Evolutionary conservation across 352 stramenopile genomes (phyloP).

Genomic region (Phytopythium oedochilum): DNA sequence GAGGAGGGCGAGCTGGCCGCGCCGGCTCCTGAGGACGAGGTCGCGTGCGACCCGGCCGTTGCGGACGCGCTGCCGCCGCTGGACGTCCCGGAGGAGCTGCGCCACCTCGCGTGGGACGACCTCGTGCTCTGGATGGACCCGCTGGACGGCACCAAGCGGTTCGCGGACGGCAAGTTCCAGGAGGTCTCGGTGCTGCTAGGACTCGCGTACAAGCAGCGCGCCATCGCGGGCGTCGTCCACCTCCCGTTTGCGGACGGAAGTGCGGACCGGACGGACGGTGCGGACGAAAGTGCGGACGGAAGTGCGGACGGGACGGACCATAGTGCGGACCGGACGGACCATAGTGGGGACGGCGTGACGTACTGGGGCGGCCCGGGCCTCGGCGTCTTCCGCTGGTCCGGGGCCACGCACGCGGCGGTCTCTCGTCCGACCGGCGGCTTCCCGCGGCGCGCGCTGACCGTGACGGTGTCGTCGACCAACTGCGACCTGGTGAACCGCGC

Average conservation of each 20-base stretch:
- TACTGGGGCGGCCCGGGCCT: constrained; percentile 60
- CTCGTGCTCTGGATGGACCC: constrained; percentile 80
- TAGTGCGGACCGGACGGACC: too few species aligned
- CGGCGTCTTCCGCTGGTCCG: constrained; percentile 42
- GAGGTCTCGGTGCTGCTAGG: constrained; percentile 77
- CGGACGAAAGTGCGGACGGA: too few species aligned
- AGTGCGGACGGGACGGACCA: too few species aligned
- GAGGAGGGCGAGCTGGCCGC: constrained; percentile 64
- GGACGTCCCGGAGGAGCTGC: constrained; percentile 18
- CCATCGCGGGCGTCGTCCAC: constrained; percentile 68
- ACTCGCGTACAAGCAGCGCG: constrained; percentile 59
- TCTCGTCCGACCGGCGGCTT: constrained; percentile 18
- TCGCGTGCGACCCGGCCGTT: constrained; percentile 37
- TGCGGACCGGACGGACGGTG: too few species aligned
- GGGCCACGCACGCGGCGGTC: constrained; percentile 26
- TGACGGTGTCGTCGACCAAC: constrained; percentile 54
- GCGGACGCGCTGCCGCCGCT: constrained; percentile 16
- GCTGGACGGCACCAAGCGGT: constrained; percentile 76
- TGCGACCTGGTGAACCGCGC: constrained; percentile 46
- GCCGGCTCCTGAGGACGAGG: constrained; percentile 36
- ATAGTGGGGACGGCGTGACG: constrained; percentile 50
- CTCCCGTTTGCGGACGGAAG: constrained; percentile 66
- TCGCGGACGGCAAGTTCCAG: constrained; percentile 63
- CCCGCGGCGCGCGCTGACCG: constrained; percentile 31
- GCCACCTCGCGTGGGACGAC: constrained; percentile 27